These are phyloP conservation scores for Zopfia rhizophila DNA, from an alignment of 2,329 filamentous ascomycete genomes.

Conservation along the genomic window DNA sequence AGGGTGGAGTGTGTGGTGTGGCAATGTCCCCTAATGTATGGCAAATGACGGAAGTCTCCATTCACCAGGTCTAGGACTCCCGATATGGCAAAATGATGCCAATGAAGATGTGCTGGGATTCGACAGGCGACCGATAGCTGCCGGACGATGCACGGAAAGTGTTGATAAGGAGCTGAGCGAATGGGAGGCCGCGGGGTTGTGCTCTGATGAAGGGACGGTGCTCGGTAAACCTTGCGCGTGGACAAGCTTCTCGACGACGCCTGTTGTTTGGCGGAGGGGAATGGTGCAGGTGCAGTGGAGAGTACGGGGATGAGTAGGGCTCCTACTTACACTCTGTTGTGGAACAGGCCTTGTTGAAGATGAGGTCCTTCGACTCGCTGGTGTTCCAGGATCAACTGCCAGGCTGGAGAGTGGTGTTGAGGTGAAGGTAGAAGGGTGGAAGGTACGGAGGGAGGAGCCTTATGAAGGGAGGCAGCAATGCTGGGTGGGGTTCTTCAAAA, in stretches of 20 bases:
- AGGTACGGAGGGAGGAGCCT: conserved; percentile 39
- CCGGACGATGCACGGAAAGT: conserved; percentile 27
- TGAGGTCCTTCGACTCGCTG: conserved; percentile 31
- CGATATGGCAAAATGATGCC: conserved; percentile 28
- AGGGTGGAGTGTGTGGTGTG: conserved; percentile 2
- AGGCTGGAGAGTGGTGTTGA: conserved; percentile 18
- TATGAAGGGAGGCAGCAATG: conserved; percentile 47
- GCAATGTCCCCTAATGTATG: conserved; percentile 10
- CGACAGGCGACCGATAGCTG: conserved; percentile 40
- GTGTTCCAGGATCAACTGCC: conserved; percentile 42
- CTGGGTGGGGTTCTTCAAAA: conserved; percentile 47
- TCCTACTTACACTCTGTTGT: conserved; percentile 42
- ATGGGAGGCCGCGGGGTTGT: conserved; percentile 44
- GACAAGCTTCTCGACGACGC: conserved; percentile 21
- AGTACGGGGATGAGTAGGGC: conserved; percentile 23
- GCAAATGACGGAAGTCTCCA: conserved; percentile 25
- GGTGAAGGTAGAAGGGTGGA: conserved; percentile 25
- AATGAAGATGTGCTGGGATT: conserved; percentile 34
- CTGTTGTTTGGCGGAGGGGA: conserved; percentile 17
- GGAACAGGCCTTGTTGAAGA: conserved; percentile 31
- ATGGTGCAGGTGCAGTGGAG: conserved; percentile 19
- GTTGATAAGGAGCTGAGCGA: conserved; percentile 48
- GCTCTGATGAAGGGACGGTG: conserved; percentile 18
- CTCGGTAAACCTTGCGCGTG: conserved; percentile 38
- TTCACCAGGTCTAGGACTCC: conserved; percentile 31